Evolutionary conservation across 495 filamentous ascomycete species (phyloP).

Genomic region (Xylaria castorea): DNA sequence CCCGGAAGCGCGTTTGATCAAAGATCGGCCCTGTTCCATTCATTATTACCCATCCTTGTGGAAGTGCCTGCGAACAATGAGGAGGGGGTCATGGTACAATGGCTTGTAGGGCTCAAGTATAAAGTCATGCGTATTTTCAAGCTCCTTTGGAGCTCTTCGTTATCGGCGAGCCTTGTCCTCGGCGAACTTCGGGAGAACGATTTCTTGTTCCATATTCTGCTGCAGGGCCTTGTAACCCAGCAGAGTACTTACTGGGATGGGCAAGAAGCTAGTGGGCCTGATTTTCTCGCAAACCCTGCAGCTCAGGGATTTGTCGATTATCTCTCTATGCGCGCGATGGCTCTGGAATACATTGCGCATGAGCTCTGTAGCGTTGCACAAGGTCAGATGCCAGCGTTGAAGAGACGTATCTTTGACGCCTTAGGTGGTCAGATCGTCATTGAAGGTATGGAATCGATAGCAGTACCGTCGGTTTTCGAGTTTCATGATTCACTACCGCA

Average conservation of each 20-base stretch:
- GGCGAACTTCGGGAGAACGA: slow-evolving; percentile 77
- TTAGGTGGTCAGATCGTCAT: slow-evolving; percentile 75
- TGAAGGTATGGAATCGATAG: slow-evolving; percentile 65
- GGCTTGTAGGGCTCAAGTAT: slow-evolving; percentile 74
- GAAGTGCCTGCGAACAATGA: slow-evolving; percentile 66
- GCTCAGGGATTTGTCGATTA: slow-evolving; percentile 74
- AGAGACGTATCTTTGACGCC: slow-evolving; percentile 77
- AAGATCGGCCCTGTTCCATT: slow-evolving; percentile 80
- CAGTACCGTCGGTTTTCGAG: slow-evolving; percentile 81
- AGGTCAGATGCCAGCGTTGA: slow-evolving; percentile 73
- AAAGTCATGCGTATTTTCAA: slow-evolving; percentile 78
- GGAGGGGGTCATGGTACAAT: slow-evolving; percentile 66
- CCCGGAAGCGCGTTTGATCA: slow-evolving; percentile 68
- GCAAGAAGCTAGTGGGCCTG: slow-evolving; percentile 50
- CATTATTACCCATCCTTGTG: slow-evolving; percentile 70
- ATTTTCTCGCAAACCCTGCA: slow-evolving; percentile 70
- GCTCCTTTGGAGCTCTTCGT: slow-evolving; percentile 80
- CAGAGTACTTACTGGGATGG: slow-evolving; percentile 74
- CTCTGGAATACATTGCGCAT: slow-evolving; percentile 81
- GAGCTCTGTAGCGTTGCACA: slow-evolving; percentile 81
- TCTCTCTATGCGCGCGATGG: slow-evolving; percentile 71
- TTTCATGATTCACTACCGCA: slow-evolving; percentile 89
- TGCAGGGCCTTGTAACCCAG: slow-evolving; percentile 67
- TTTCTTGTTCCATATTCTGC: slow-evolving; percentile 73
- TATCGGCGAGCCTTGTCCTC: slow-evolving; percentile 77